A percentile compares a stretch with the other conserved stretches of the same genome.
Evolutionary conservation across 148 eudicot species (phyloP).

Genomic region (Pharnaceum exiguum): DNA sequence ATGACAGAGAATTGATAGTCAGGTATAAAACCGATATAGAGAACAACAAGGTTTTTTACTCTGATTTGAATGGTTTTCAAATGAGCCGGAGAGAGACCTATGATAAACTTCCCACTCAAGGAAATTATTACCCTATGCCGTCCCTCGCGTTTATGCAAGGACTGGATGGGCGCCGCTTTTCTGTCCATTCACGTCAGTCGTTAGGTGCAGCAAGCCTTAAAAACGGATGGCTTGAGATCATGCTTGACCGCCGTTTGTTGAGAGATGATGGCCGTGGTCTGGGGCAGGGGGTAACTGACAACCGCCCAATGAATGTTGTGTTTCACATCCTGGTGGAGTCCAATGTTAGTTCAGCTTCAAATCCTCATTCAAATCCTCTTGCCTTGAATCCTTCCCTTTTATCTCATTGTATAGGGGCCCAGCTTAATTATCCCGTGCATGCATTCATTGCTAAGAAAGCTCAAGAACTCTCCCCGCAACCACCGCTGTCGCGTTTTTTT

Average conservation of each 20-base stretch:
- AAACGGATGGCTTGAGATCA: constrained; percentile 84
- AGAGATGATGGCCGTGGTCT: constrained; percentile 95
- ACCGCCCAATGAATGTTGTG: constrained; percentile 75
- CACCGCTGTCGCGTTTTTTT: constrained; percentile 67
- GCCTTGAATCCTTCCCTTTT: constrained; percentile 79
- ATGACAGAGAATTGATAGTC: constrained; percentile 78
- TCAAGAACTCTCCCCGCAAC: constrained; percentile 52
- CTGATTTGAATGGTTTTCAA: constrained; percentile 94
- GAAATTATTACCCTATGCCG: constrained; percentile 98
- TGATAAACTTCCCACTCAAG: constrained; percentile 90
- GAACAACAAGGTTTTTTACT: constrained; percentile 63
- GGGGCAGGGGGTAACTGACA: constrained; percentile 93
- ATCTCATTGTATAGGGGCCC: constrained; percentile 73
- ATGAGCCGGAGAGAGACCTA: constrained; percentile 97
- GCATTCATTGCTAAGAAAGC: constrained; percentile 65
- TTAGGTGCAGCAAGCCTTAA: constrained; percentile 85
- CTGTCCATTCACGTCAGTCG: constrained; percentile 84
- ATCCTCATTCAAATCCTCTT: constrained; percentile 39
- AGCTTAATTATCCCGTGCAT: constrained; percentile 75
- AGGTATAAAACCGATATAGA: constrained; percentile 80
- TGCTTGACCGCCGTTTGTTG: constrained; percentile 85
- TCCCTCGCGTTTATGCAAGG: constrained; percentile 91
- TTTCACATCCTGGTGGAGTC: constrained; percentile 78
- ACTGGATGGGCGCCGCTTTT: constrained; percentile 67
- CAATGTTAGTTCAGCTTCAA: constrained; percentile 50